Evolutionary conservation across 306 rosid species (phyloP).

Genomic region (Hippophae gyantsensis): DNA sequence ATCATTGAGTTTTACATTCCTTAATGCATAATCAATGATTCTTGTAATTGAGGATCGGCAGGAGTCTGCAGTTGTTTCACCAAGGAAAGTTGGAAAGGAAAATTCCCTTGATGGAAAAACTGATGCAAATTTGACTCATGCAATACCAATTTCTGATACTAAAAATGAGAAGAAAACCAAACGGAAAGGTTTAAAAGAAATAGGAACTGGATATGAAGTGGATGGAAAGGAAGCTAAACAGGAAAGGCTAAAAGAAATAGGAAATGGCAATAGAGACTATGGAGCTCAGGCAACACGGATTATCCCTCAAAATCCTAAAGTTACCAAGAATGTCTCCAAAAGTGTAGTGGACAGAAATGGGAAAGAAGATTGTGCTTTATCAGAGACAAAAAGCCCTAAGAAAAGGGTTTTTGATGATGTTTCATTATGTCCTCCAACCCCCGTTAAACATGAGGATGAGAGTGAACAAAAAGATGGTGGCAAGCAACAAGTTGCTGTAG

Average conservation of each 20-base stretch:
- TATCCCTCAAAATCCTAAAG: conserved; percentile 22
- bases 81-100: conserved; percentile 44
- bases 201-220: no score
- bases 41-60: conserved; percentile 12
- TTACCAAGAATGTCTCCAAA: conserved; percentile 10
- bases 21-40: conserved; percentile 1
- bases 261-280: conserved; percentile 35
- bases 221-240: not conserved
- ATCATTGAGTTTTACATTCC: not conserved
- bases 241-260: conserved; percentile 42
- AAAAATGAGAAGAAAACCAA: conserved; percentile 32
- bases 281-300: conserved; percentile 18
- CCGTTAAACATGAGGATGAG: not conserved
- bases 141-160: conserved; percentile 5
- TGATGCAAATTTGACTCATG: conserved; percentile 19
- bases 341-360: conserved; percentile 20
- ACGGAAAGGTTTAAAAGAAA: not conserved
- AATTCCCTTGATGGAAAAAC: conserved; percentile 35
- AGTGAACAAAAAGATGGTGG: conserved; percentile 7
- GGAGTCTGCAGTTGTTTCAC: conserved; percentile 22
- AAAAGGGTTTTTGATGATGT: conserved; percentile 8
- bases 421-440: not conserved
- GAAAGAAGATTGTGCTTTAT: conserved; percentile 7
- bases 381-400: conserved; percentile 8
- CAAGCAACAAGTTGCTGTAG: conserved; percentile 4